Percentiles rank a stretch among this genome's conserved stretches.
Evolutionary conservation across 2,329 filamentous ascomycete genomes (phyloP).

Genomic region (Fusarium nygamai): DNA sequence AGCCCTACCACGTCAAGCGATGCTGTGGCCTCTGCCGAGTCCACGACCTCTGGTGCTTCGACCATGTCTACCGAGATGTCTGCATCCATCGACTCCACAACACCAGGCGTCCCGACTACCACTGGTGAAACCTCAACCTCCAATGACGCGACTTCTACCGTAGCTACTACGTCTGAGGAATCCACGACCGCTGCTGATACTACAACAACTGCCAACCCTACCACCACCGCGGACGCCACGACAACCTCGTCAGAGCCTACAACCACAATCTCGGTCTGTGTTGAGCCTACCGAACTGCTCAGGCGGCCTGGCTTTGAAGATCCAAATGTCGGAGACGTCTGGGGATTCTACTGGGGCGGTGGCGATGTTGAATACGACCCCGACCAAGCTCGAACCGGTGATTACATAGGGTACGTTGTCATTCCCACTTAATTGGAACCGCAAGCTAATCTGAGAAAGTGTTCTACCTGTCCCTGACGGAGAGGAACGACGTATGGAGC

Average conservation of each 20-base stretch:
- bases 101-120: accelerated
- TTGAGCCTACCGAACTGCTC: slow-evolving; percentile 5
- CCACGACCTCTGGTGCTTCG: background rate
- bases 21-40: background rate
- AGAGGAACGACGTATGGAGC: slow-evolving; percentile 3
- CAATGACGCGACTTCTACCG: background rate
- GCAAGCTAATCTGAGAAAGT: accelerated
- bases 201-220: background rate
- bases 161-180: accelerated
- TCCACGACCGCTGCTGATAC: background rate
- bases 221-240: background rate
- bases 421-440: accelerated
- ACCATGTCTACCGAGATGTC: background rate
- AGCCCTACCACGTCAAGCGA: background rate
- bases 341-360: slow-evolving; percentile 13
- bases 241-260: background rate
- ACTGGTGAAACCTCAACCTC: background rate
- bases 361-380: background rate
- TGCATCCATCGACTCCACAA: accelerated
- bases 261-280: slow-evolving; percentile 2
- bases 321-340: accelerated
- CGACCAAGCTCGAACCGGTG: background rate
- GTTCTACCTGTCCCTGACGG: background rate
- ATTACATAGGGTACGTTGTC: background rate
- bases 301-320: background rate